Conservation (phyloP, 2,329 filamentous ascomycete species). For the Nakataea oryzae region DNA sequence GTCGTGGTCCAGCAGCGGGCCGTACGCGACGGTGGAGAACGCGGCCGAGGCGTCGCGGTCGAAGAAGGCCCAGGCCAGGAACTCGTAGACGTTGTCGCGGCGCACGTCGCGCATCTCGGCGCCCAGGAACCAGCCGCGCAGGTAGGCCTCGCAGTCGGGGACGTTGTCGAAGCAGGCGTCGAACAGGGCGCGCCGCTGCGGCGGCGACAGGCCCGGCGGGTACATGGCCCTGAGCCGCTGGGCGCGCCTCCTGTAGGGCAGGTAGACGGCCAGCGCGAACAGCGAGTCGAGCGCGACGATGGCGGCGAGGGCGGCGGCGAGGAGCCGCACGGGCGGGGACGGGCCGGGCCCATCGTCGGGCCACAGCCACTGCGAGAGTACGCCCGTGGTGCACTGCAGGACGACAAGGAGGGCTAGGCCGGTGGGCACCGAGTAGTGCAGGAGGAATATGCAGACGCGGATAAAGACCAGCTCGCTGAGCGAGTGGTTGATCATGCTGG, state of each 20-base stretch:
- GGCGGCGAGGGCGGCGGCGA: slow-evolving; percentile 11
- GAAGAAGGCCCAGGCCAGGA: slow-evolving; percentile 58
- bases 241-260: slow-evolving; percentile 25
- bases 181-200: slow-evolving; percentile 45
- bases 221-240: slow-evolving; percentile 27
- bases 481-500: slow-evolving; percentile 19
- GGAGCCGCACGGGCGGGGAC: not conserved
- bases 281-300: slow-evolving; percentile 27
- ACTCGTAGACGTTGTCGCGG: slow-evolving; percentile 58
- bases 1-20: slow-evolving; percentile 17
- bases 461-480: slow-evolving; percentile 30
- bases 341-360: not conserved
- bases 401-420: slow-evolving; percentile 21
- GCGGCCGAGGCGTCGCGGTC: slow-evolving; percentile 21
- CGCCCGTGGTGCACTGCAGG: not conserved
- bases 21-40: slow-evolving; percentile 13
- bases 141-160: slow-evolving; percentile 42
- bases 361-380: not conserved
- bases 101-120: slow-evolving; percentile 45
- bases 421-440: slow-evolving; percentile 32
- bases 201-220: slow-evolving; percentile 27
- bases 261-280: slow-evolving; percentile 31
- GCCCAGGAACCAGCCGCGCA: slow-evolving; percentile 57
- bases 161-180: slow-evolving; percentile 43
- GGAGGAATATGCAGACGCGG: slow-evolving; percentile 29